Evolutionary conservation across 805 yeast genomes (phyloP).

Genomic region (Starmera pachycereana): DNA sequence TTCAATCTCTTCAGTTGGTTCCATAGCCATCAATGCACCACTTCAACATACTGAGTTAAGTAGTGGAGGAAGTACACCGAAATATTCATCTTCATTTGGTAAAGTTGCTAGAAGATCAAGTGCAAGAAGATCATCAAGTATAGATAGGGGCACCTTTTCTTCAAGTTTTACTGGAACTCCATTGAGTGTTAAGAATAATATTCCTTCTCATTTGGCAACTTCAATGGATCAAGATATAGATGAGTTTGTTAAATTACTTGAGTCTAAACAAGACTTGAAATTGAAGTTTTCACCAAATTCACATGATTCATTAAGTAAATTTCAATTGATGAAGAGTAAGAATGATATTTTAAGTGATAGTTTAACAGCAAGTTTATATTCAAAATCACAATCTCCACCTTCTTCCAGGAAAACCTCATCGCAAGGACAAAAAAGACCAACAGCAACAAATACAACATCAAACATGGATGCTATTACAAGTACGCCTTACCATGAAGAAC

Average conservation of each 20-base stretch:
- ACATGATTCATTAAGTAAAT: conserved; percentile 38
- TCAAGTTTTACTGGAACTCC: conserved; percentile 18
- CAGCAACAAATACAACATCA: background rate
- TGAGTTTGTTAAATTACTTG: conserved; percentile 64
- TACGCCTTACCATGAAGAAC: too few species aligned
- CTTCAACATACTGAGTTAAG: conserved; percentile 20
- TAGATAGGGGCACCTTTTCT: conserved; percentile 16
- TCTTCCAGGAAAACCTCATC: background rate
- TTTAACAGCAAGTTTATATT: conserved; percentile 37
- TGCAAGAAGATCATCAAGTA: conserved; percentile 23
- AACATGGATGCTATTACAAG: too few species aligned
- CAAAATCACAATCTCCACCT: conserved; percentile 7
- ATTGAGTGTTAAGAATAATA: conserved; percentile 9
- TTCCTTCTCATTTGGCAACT: conserved; percentile 23
- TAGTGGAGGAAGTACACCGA: conserved; percentile 38
- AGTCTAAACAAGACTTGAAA: conserved; percentile 46
- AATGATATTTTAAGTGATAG: conserved; percentile 49
- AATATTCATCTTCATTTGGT: conserved; percentile 66
- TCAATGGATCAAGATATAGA: conserved; percentile 50
- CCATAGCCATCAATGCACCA: conserved; percentile 6
- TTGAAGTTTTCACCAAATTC: conserved; percentile 20
- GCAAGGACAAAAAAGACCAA: background rate
- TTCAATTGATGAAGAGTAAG: conserved; percentile 39
- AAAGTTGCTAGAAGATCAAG: conserved; percentile 48
- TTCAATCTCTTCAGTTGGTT: conserved; percentile 12